Base-by-base conservation (phyloP, 139 green algal species). In the Coccomyxa sp. region DNA sequence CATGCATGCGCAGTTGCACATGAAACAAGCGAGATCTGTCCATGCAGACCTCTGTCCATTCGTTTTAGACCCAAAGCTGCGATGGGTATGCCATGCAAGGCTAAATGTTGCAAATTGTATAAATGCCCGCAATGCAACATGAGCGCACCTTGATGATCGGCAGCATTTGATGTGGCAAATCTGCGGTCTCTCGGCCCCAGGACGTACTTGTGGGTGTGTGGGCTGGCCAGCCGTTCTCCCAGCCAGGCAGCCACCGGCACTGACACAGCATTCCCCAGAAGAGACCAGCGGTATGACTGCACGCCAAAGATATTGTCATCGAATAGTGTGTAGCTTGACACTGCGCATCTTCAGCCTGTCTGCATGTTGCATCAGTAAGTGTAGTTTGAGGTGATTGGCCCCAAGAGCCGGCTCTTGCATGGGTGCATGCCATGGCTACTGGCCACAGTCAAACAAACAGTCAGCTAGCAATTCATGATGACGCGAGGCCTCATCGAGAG, bases 221-320 rank as follows among this genome's bases (percentile, higher is more conserved):
- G 94, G 38, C 89, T 27, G 79, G 85, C 85, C 59, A 97, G 87
- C 0, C 91, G 88, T 77, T 91, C 82, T 10, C 94, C 94, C 18
- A 97, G 80, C 94, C 94, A 97, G 14, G 87, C 32, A 0, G 91
- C 92, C 38, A 97, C 94, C 74, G 91, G 88, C 81, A 96, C 92
- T 3, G 94, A 95, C 63, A 97, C 94, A 15, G 94, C 93, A 79
- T 97, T 97, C 77, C 93, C 94, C 27, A 97, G 86, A 66, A 96
- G 85, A 13, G 89, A 87, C 87, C 92, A 97, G 17, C 93, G 84
- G 38, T 87, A 82, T 67, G 84, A 78, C 66, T 89, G 77, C 75
- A 77, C 38, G 13, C 74, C 18, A 78, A 13, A 78, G 16, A 78
- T n/a, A n/a, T n/a, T 7, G 38, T 51, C 38, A 51, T 3, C 38